Evolutionary conservation across 495 filamentous ascomycete genomes (phyloP).

Genomic region (Annulohypoxylon maeteangense): DNA sequence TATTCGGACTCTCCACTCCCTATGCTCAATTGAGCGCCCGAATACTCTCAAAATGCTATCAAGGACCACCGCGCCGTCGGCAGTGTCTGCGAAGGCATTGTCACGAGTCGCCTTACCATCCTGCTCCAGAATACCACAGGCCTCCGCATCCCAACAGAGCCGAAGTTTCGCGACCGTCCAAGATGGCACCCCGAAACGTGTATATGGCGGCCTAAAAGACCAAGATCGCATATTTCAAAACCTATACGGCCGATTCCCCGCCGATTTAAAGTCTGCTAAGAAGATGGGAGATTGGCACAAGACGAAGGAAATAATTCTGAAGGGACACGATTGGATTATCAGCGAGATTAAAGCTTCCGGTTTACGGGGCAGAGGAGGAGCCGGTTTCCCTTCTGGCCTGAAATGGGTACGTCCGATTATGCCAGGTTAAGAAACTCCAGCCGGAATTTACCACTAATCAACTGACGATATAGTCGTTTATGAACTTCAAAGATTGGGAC

Average conservation of each 20-base stretch:
- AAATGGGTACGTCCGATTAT: conserved; percentile 84
- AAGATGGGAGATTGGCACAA: conserved; percentile 99
- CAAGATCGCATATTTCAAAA: conserved; percentile 99
- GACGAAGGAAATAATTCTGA: conserved; percentile 96
- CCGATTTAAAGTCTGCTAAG: conserved; percentile 92
- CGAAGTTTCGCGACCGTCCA: conserved; percentile 85
- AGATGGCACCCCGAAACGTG: conserved; percentile 77
- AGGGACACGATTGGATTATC: conserved; percentile 99
- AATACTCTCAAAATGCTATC: conserved; percentile 57
- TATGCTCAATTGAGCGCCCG: conserved; percentile 59
- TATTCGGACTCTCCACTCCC: conserved; percentile 56
- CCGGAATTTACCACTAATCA: conserved; percentile 36
- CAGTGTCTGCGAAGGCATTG: conserved; percentile 55
- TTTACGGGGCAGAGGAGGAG: conserved; percentile 93
- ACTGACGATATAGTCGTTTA: conserved; percentile 79
- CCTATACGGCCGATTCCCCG: conserved; percentile 90
- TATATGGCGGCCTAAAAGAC: conserved; percentile 87
- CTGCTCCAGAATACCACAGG: conserved; percentile 61
- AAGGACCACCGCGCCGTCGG: conserved; percentile 58
- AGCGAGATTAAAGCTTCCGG: conserved; percentile 95
- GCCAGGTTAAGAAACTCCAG: background rate
- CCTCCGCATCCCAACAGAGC: conserved; percentile 34
- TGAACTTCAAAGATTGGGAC: conserved; percentile 99
- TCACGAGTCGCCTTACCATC: conserved; percentile 51
- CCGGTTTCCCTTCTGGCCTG: conserved; percentile 96